A percentile compares a stretch with the other conserved stretches of the same genome.
These are phyloP conservation scores for Trametes gibbosa DNA, from an alignment of 768 basidiomycete genomes.

Conservation along the genomic window DNA sequence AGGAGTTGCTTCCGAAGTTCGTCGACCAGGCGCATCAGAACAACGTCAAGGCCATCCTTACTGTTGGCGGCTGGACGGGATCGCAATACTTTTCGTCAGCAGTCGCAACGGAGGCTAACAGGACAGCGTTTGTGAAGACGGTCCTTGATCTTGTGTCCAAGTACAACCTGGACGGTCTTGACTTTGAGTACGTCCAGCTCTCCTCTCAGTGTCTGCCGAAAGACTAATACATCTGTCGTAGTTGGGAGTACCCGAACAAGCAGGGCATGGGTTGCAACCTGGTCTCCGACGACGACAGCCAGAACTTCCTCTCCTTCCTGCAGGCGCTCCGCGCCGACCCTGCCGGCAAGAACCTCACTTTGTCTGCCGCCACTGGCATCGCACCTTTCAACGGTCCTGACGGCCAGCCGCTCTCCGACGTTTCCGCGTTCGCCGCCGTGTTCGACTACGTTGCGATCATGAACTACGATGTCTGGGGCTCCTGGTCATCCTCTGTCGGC, in stretches of 20 bases:
- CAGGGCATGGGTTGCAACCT: conserved; percentile 71
- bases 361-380: conserved; percentile 53
- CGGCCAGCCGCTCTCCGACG: conserved; percentile 62
- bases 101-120: conserved; percentile 53
- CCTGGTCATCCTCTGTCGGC: conserved; percentile 54
- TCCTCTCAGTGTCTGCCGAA: neutral
- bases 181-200: conserved; percentile 32
- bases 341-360: conserved; percentile 49
- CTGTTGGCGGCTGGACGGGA: conserved; percentile 74
- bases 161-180: conserved; percentile 58
- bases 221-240: conserved; percentile 34
- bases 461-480: conserved; percentile 67
- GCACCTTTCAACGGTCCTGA: conserved; percentile 45
- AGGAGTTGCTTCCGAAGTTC: conserved; percentile 51
- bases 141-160: conserved; percentile 45
- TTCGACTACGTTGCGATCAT: conserved; percentile 67
- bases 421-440: conserved; percentile 66
- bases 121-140: conserved; percentile 64
- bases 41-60: conserved; percentile 51
- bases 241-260: conserved; percentile 79
- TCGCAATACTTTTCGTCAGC: conserved; percentile 59
- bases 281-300: conserved; percentile 53
- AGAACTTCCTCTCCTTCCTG: conserved; percentile 78
- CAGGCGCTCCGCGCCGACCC: conserved; percentile 58
- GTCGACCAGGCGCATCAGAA: conserved; percentile 43